phyloP scores from a whole-genome alignment of 768 basidiomycete genomes.

The Coprinellus micaceus region DNA sequence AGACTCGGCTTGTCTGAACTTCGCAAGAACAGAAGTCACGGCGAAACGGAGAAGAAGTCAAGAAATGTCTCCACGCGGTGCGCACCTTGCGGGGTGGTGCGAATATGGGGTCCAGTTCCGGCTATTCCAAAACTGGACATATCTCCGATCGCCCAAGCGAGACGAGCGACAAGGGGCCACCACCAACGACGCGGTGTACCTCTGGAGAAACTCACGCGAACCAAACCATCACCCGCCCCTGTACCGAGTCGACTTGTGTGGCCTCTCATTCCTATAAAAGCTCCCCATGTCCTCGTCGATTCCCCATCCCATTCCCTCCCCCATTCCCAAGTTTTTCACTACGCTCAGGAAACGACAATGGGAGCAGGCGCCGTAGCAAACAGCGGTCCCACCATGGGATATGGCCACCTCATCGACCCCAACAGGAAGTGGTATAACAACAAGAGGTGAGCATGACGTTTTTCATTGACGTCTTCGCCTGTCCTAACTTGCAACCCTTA shows the following conservation, averaged over 20 bases:
- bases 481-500: conserved; percentile 19
- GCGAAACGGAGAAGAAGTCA: too few relatives aligned
- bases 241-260: conserved; percentile 20
- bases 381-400: conserved; percentile 28
- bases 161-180: background rate
- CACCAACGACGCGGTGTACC: conserved; percentile 30
- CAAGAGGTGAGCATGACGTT: conserved; percentile 44
- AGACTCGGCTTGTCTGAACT: too few relatives aligned
- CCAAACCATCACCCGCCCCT: conserved; percentile 29
- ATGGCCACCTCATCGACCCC: conserved; percentile 48
- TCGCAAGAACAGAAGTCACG: too few relatives aligned
- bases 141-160: background rate
- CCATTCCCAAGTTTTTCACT: conserved; percentile 20
- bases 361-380: conserved; percentile 46
- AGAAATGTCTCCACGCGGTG: too few relatives aligned
- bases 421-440: conserved; percentile 76
- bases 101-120: background rate
- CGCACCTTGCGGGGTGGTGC: background rate
- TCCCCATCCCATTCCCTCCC: conserved; percentile 29
- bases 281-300: conserved; percentile 18
- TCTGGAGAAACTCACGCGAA: conserved; percentile 35
- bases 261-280: conserved; percentile 28
- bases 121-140: background rate
- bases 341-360: conserved; percentile 39
- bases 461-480: background rate